Evolutionary conservation across 192 early-diverging fungal genomes (phyloP).

Genomic region (Linnemannia elongata): DNA sequence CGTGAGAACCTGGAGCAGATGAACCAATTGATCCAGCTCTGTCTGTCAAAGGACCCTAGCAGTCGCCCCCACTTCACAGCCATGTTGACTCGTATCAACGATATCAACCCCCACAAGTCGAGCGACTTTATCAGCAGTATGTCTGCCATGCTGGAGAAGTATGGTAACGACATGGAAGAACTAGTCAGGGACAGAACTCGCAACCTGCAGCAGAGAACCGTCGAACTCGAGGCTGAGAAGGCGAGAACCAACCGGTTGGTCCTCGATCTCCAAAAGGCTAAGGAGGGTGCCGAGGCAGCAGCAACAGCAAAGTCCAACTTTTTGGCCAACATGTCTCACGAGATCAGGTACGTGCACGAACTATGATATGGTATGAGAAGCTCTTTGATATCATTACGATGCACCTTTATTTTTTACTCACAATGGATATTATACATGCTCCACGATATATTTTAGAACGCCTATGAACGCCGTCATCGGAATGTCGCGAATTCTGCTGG

Average conservation of each 20-base stretch:
- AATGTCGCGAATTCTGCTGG: conserved; percentile 75
- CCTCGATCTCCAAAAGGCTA: conserved; percentile 60
- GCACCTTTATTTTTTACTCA: background rate
- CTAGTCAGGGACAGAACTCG: conserved; percentile 55
- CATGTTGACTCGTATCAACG: conserved; percentile 44
- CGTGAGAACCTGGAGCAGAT: conserved; percentile 46
- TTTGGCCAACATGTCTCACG: conserved; percentile 86
- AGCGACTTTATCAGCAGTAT: conserved; percentile 58
- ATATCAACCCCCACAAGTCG: conserved; percentile 56
- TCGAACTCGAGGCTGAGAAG: conserved; percentile 60
- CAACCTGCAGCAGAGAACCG: conserved; percentile 58
- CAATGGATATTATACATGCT: background rate
- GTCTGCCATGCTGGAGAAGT: conserved; percentile 61
- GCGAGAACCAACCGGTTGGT: conserved; percentile 53
- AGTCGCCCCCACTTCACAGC: conserved; percentile 47
- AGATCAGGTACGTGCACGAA: conserved; percentile 27
- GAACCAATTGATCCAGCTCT: conserved; percentile 37
- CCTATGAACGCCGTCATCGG: conserved; percentile 85
- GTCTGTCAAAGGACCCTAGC: conserved; percentile 27
- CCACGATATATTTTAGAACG: conserved; percentile 65
- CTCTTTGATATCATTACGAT: background rate
- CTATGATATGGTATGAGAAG: background rate
- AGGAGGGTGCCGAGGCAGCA: conserved; percentile 65
- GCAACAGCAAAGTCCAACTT: conserved; percentile 68
- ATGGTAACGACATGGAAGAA: conserved; percentile 63